A percentile compares a stretch with the other conserved stretches of the same genome.
Evolutionary conservation across 2,329 filamentous ascomycete species (phyloP).

Genomic region (Exophiala sp.): DNA sequence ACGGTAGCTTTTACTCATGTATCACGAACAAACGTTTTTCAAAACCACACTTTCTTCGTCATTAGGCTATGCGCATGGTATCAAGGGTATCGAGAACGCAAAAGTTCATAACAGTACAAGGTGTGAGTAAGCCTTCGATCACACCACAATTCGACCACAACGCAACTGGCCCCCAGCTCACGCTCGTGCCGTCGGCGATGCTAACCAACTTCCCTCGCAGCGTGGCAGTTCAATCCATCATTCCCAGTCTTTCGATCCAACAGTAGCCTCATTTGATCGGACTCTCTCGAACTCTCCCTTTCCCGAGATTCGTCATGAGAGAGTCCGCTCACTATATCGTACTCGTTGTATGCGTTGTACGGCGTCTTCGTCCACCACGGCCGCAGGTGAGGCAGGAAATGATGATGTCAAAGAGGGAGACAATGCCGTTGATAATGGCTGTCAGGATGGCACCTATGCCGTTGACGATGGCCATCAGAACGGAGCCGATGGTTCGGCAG

Average conservation of each 20-base stretch:
- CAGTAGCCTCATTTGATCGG: not conserved
- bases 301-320: not conserved
- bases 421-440: constrained; percentile 61
- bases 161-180: not conserved
- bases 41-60: not conserved
- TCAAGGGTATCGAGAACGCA: not conserved
- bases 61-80: not conserved
- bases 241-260: not conserved
- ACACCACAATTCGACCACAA: not conserved
- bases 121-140: not conserved
- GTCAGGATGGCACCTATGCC: constrained; percentile 59
- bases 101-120: not conserved
- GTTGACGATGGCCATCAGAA: constrained; percentile 63
- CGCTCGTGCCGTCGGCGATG: no score
- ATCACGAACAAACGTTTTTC: no score
- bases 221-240: not conserved
- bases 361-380: constrained; percentile 32
- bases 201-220: no score
- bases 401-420: constrained; percentile 59
- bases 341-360: constrained; percentile 25
- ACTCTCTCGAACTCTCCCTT: not conserved
- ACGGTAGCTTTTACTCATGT: no score
- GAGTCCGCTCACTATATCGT: constrained; percentile 14
- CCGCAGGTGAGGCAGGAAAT: constrained; percentile 57
- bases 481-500: constrained; percentile 59